Conservation (phyloP, 2,329 filamentous ascomycete species). For the Aspergillus oerlinghausenensis region DNA sequence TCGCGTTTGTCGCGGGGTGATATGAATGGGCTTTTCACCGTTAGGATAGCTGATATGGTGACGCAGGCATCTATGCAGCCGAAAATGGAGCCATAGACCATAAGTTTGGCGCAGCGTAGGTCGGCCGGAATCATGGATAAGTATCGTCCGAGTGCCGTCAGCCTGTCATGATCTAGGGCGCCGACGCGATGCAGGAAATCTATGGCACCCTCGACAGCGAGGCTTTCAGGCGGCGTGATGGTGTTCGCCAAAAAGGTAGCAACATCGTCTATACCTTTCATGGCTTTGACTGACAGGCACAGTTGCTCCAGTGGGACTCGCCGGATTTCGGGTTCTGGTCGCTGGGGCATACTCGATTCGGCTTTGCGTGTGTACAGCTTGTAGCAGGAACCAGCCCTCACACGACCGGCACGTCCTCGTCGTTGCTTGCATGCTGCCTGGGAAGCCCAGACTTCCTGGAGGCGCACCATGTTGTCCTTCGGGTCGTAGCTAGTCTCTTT, state of each 20-base stretch:
- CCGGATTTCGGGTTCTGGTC: constrained; percentile 89
- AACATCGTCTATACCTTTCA: constrained; percentile 78
- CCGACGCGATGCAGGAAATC: constrained; percentile 77
- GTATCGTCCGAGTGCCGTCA: constrained; percentile 88
- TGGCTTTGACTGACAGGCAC: constrained; percentile 88
- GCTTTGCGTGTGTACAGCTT: constrained; percentile 88
- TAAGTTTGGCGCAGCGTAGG: constrained; percentile 84
- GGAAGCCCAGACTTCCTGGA: constrained; percentile 94
- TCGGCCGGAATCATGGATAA: constrained; percentile 94
- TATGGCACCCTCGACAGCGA: constrained; percentile 82
- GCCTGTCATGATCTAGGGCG: constrained; percentile 75
- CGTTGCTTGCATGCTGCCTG: constrained; percentile 91
- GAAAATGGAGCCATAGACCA: constrained; percentile 93
- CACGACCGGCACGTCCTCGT: constrained; percentile 86
- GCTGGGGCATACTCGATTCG: constrained; percentile 76
- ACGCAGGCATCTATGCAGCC: constrained; percentile 85
- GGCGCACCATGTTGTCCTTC: constrained; percentile 85
- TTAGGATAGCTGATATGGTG: constrained; percentile 88
- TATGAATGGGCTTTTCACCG: constrained; percentile 79
- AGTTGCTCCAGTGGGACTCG: constrained; percentile 91
- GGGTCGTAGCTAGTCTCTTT: constrained; percentile 96
- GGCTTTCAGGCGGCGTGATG: constrained; percentile 78
- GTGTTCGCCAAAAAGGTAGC: constrained; percentile 76
- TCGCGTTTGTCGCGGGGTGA: constrained; percentile 79
- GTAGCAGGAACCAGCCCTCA: constrained; percentile 86